A percentile compares a stretch with the other conserved stretches of the same genome.
Conservation (phyloP, 2,329 filamentous ascomycete species). For the Phialophora verrucosa region DNA sequence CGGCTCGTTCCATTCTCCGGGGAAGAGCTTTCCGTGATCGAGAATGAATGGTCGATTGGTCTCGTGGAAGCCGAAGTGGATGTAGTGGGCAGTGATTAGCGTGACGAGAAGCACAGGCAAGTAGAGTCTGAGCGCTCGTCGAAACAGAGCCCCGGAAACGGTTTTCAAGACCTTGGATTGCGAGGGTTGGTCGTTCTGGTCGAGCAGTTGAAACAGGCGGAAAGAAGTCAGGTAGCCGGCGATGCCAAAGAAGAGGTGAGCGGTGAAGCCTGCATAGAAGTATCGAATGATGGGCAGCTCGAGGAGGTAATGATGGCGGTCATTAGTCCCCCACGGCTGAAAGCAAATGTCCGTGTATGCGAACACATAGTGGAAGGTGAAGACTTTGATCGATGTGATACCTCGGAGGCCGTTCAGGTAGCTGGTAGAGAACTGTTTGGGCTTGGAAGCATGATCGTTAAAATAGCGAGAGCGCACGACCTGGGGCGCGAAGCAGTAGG, state of each 20-base stretch:
- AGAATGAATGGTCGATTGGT: conserved; percentile 31
- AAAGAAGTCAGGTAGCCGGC: conserved; percentile 54
- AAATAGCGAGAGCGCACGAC: conserved; percentile 32
- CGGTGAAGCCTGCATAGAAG: conserved; percentile 48
- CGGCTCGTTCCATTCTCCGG: conserved; percentile 44
- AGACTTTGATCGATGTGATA: conserved; percentile 53
- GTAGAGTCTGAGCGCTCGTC: conserved; percentile 52
- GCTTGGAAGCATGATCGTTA: conserved; percentile 33
- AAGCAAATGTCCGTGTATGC: conserved; percentile 52
- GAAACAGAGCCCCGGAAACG: conserved; percentile 52
- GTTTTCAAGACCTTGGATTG: conserved; percentile 49
- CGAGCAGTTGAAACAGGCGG: conserved; percentile 47
- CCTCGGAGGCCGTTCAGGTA: conserved; percentile 49
- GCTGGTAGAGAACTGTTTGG: conserved; percentile 37
- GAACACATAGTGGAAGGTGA: conserved; percentile 51
- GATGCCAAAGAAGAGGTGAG: conserved; percentile 56
- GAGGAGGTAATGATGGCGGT: conserved; percentile 36
- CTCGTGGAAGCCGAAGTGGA: conserved; percentile 48
- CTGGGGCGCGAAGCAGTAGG: conserved; percentile 37
- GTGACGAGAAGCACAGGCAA: conserved; percentile 51
- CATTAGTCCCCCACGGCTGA: conserved; percentile 48
- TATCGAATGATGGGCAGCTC: conserved; percentile 53
- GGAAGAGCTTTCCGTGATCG: conserved; percentile 34
- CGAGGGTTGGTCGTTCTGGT: conserved; percentile 47
- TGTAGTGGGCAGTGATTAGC: conserved; percentile 49